Evolutionary conservation across 2,329 filamentous ascomycete genomes (phyloP).

Genomic region (Neofusicoccum sp.): DNA sequence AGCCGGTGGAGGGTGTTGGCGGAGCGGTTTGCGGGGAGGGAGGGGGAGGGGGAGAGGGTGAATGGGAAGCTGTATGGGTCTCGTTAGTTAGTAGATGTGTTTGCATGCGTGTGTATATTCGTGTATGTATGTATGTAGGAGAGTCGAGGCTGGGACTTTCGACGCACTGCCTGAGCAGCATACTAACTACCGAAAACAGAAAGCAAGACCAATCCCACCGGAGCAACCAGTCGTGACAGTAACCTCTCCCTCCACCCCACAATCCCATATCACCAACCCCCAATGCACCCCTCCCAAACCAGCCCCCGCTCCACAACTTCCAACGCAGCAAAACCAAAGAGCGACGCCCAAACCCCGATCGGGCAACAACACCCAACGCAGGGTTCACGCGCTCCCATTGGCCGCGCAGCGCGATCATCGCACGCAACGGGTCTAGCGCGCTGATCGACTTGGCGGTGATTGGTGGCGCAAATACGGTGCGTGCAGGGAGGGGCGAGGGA

Average conservation of each 20-base stretch:
- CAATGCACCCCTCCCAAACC: background rate
- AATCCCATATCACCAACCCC: background rate
- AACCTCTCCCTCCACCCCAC: too few relatives aligned
- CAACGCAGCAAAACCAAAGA: conserved; percentile 10
- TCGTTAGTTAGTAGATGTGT: background rate
- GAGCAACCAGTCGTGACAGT: too few relatives aligned
- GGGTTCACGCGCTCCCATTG: background rate
- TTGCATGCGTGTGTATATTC: background rate
- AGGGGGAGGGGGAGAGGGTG: background rate
- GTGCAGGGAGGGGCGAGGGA: background rate
- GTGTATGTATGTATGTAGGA: background rate
- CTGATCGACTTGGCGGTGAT: background rate
- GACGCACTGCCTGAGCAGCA: too few relatives aligned
- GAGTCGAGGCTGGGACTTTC: background rate
- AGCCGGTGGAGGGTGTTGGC: conserved; percentile 23
- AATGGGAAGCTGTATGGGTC: background rate
- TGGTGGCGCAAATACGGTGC: background rate
- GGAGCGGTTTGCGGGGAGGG: background rate
- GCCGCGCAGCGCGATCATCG: background rate
- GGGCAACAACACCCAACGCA: background rate
- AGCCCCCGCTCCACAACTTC: background rate
- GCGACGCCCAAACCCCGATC: conserved; percentile 5
- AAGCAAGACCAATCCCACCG: too few relatives aligned
- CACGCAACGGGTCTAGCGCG: too few relatives aligned
- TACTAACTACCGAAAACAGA: too few relatives aligned